Conservation (phyloP, 306 rosid species). For the Cicer judaicum region DNA sequence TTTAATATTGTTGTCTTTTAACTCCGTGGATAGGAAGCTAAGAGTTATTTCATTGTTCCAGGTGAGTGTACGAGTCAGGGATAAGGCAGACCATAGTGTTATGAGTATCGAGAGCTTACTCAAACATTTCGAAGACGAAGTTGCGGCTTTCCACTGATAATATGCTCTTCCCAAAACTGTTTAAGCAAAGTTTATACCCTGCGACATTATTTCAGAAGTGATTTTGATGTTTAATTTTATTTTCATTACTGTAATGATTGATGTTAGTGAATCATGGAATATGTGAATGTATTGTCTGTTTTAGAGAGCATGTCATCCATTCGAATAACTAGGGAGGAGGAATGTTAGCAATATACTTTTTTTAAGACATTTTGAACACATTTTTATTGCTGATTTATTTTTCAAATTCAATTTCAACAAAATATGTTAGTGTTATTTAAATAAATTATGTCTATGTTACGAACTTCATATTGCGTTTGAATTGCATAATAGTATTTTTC, state of each 20-base stretch:
- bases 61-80: slow-evolving; percentile 95
- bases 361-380: not conserved
- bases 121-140: slow-evolving; percentile 64
- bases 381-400: not conserved
- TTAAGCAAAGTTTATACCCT: not conserved
- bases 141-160: slow-evolving; percentile 65
- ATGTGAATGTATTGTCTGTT: not conserved
- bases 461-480: not conserved
- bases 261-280: slow-evolving; percentile 31
- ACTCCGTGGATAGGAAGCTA: not conserved
- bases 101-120: slow-evolving; percentile 73
- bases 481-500: not conserved
- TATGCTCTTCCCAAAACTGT: slow-evolving; percentile 14
- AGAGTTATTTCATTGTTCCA: slow-evolving; percentile 53
- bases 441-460: not conserved
- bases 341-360: not conserved
- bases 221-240: slow-evolving; percentile 25
- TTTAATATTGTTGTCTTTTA: slow-evolving; percentile 18
- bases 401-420: not conserved
- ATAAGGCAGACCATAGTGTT: slow-evolving; percentile 62
- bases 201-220: slow-evolving; percentile 37
- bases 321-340: not conserved
- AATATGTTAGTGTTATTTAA: not conserved
- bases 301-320: not conserved
- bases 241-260: slow-evolving; percentile 1